phyloP scores from a whole-genome alignment of 192 early-diverging fungal species.

The Coemansia umbellata region DNA sequence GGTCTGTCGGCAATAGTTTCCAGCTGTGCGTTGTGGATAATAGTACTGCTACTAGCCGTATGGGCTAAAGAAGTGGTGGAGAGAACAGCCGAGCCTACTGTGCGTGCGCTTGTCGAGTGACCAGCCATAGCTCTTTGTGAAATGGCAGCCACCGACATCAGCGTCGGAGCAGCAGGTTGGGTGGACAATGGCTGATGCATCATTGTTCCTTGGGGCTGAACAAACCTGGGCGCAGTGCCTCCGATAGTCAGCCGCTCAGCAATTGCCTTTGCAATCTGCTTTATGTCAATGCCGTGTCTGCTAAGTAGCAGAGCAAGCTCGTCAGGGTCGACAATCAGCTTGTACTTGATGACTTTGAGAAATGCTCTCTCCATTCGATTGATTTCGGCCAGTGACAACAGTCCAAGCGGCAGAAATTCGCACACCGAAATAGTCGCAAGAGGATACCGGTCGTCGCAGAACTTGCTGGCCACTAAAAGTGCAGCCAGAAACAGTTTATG shows the following conservation, averaged over 20 bases:
- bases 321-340: conserved; percentile 42
- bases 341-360: conserved; percentile 38
- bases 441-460: conserved; percentile 47
- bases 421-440: conserved; percentile 35
- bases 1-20: conserved; percentile 11
- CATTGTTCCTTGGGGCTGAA: not conserved
- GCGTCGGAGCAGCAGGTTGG: not conserved
- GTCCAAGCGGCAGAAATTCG: conserved; percentile 30
- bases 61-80: not conserved
- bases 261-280: conserved; percentile 30
- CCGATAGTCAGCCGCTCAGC: conserved; percentile 9
- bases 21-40: conserved; percentile 10
- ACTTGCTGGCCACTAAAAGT: conserved; percentile 47
- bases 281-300: conserved; percentile 44
- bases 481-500: conserved; percentile 47
- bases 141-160: not conserved
- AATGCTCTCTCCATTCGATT: conserved; percentile 48
- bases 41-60: conserved; percentile 4
- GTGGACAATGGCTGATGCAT: no score
- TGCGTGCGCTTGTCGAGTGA: conserved; percentile 33
- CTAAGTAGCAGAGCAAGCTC: conserved; percentile 38
- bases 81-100: conserved; percentile 2
- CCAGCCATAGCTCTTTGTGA: conserved; percentile 37
- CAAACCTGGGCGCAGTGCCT: not conserved
- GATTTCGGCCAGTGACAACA: conserved; percentile 28